phyloP scores from a whole-genome alignment of 176 grass and related monocot genomes.

The Musa beccarii region DNA sequence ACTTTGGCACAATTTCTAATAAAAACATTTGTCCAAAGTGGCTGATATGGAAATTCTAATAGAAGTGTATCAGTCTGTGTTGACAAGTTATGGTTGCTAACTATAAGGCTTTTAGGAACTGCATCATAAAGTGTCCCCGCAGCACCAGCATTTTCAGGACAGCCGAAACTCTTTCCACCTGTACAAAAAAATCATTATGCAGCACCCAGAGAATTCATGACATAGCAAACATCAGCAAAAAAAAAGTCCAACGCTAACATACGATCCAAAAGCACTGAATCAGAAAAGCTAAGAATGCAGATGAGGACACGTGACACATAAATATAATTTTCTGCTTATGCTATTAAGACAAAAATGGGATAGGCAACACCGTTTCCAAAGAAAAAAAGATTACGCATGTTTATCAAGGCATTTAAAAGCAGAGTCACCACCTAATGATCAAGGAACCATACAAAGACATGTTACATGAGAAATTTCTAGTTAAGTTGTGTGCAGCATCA shows the following conservation, averaged over 20 bases:
- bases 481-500: no score
- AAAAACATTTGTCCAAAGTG: conserved; percentile 99
- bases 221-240: background rate
- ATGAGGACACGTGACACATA: background rate
- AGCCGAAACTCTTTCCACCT: conserved; percentile 81
- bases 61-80: conserved; percentile 97
- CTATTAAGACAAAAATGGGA: background rate
- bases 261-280: no score
- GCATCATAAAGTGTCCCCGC: conserved; percentile 97
- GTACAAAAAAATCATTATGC: conserved; percentile 4
- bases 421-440: no score
- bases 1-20: conserved; percentile 86
- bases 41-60: conserved; percentile 93
- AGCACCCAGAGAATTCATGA: background rate
- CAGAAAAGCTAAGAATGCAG: background rate
- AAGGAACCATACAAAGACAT: no score
- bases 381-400: background rate
- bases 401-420: no score
- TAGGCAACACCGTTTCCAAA: background rate
- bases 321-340: background rate
- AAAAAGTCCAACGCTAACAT: background rate
- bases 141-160: conserved; percentile 89
- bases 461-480: no score
- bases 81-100: conserved; percentile 87
- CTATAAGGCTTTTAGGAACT: conserved; percentile 87